Percentiles rank a stretch among this genome's conserved stretches.
Conservation (phyloP, 208 protist species). For the Wallacemonas sp. region DNA sequence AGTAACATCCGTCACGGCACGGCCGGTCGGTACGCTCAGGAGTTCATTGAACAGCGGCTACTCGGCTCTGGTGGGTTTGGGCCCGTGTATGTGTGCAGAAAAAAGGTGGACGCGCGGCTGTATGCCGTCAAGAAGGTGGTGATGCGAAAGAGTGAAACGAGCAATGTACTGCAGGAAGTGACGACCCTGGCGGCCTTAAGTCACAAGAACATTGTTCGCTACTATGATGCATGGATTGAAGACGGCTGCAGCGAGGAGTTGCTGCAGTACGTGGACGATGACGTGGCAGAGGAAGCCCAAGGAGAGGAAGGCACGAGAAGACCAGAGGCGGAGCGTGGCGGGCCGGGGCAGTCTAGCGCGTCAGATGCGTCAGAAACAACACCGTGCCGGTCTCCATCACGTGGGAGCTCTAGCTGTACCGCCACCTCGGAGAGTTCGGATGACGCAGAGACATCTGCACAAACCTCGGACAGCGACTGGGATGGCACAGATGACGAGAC, state of each 20-base stretch:
- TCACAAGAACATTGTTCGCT: constrained; percentile 87
- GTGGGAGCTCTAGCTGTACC: too few species aligned
- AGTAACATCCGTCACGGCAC: constrained; percentile 49
- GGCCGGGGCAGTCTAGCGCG: too few species aligned
- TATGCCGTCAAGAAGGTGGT: constrained; percentile 89
- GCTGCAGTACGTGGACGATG: constrained; percentile 45
- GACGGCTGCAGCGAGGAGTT: constrained; percentile 82
- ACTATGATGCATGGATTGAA: constrained; percentile 90
- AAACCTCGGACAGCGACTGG: neutral
- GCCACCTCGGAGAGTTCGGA: neutral
- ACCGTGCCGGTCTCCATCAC: too few species aligned
- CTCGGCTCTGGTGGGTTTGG: constrained; percentile 82
- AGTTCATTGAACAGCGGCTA: constrained; percentile 81
- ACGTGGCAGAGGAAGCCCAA: constrained; percentile 36
- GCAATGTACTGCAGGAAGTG: constrained; percentile 67
- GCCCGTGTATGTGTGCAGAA: constrained; percentile 84
- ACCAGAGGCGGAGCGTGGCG: neutral
- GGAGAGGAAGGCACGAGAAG: neutral
- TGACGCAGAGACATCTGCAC: neutral
- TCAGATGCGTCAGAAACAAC: too few species aligned
- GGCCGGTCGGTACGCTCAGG: constrained; percentile 64
- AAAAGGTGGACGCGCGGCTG: constrained; percentile 76
- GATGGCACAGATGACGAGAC: constrained; percentile 8
- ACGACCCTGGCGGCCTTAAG: constrained; percentile 76
- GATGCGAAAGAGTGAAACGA: constrained; percentile 31